phyloP scores from a whole-genome alignment of 768 basidiomycete genomes.

The Coprinopsis cinerea region DNA sequence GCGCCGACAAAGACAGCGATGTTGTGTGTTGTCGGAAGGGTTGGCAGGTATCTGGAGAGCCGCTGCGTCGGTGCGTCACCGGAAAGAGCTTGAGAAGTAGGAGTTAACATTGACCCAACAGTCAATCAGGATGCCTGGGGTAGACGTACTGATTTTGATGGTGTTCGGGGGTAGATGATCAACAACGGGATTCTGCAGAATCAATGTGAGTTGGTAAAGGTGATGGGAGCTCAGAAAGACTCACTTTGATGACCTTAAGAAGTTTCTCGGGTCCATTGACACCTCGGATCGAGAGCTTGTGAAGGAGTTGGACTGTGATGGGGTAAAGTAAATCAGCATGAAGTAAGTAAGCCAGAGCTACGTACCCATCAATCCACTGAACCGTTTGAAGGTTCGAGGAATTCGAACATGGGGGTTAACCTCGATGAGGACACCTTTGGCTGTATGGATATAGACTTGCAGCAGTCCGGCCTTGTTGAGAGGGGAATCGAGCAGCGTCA shows the following conservation, averaged over 20 bases:
- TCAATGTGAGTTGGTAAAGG: slow-evolving; percentile 5
- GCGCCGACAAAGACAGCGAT: slow-evolving; percentile 96
- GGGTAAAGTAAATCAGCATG: slow-evolving; percentile 5
- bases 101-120: not conserved
- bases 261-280: slow-evolving; percentile 97
- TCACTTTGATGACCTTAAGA: slow-evolving; percentile 92
- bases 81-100: slow-evolving; percentile 60
- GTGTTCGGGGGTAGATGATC: slow-evolving; percentile 96
- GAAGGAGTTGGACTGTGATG: slow-evolving; percentile 83
- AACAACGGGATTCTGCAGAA: slow-evolving; percentile 76
- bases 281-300: slow-evolving; percentile 91
- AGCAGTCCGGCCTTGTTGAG: slow-evolving; percentile 95
- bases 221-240: slow-evolving; percentile 11
- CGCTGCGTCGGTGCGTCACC: slow-evolving; percentile 82
- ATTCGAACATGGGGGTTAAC: slow-evolving; percentile 98
- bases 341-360: slow-evolving; percentile 1
- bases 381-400: slow-evolving; percentile 97
- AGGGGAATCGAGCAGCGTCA: slow-evolving; percentile 95
- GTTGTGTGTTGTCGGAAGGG: slow-evolving; percentile 80
- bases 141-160: slow-evolving; percentile 79
- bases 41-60: slow-evolving; percentile 79
- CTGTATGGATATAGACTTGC: slow-evolving; percentile 98
- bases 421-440: slow-evolving; percentile 93
- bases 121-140: not conserved
- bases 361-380: slow-evolving; percentile 96